Percentiles rank a stretch among this genome's conserved stretches.
Evolutionary conservation across 1,139 yeast genomes (phyloP).

Genomic region (Waltiozyma sp.): DNA sequence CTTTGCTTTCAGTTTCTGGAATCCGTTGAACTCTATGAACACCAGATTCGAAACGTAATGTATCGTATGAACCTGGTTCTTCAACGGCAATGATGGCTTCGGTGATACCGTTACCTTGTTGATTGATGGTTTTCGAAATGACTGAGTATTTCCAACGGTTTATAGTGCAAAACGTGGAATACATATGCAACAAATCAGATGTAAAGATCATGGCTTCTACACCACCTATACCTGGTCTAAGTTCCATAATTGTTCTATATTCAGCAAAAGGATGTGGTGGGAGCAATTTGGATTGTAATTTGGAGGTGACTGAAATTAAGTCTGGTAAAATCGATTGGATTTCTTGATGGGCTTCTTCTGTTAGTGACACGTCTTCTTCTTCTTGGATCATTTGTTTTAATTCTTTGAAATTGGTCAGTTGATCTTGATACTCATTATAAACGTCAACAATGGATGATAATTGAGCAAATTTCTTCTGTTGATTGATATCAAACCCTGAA

Average conservation of each 20-base stretch:
- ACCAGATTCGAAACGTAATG: constrained; percentile 79
- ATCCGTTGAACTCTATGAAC: constrained; percentile 93
- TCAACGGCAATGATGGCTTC: constrained; percentile 73
- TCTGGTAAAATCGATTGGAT: constrained; percentile 20
- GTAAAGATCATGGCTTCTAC: constrained; percentile 86
- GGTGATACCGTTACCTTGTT: constrained; percentile 51
- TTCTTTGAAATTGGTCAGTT: constrained; percentile 25
- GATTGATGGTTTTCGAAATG: constrained; percentile 45
- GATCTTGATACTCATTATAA: constrained; percentile 34
- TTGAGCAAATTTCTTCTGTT: constrained; percentile 46
- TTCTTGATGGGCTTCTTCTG: constrained; percentile 28
- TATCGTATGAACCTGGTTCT: constrained; percentile 66
- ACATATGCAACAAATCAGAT: constrained; percentile 71
- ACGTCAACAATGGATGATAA: constrained; percentile 43
- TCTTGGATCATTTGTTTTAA: constrained; percentile 27
- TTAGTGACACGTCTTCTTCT: constrained; percentile 18
- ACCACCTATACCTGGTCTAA: constrained; percentile 96
- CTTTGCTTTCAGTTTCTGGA: constrained; percentile 89
- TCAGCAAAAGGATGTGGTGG: constrained; percentile 76
- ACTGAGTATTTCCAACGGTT: constrained; percentile 59
- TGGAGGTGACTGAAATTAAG: constrained; percentile 25
- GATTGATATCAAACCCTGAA: constrained; percentile 37
- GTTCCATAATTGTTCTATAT: constrained; percentile 67
- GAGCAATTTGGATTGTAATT: constrained; percentile 46
- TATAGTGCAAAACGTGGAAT: constrained; percentile 53